Conservation (phyloP, 805 yeast genomes). For the Saturnispora galanensis region DNA sequence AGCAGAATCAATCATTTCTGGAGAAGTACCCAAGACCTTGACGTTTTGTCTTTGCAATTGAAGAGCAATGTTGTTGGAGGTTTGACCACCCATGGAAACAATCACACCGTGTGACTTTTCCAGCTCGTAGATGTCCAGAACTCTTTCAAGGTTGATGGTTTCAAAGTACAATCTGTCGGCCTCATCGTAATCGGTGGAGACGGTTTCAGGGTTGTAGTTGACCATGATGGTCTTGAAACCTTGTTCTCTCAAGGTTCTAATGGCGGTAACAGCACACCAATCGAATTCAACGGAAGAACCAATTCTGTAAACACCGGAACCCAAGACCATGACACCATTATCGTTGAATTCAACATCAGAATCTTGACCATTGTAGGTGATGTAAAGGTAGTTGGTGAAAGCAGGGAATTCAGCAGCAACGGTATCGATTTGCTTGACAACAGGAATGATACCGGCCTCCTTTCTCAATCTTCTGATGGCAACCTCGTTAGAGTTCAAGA, state of each 20-base stretch:
- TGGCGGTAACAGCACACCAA: constrained; percentile 98
- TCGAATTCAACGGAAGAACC: constrained; percentile 98
- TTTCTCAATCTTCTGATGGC: constrained; percentile 84
- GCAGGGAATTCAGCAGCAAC: constrained; percentile 99
- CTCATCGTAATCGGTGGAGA: constrained; percentile 96
- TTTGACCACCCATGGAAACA: constrained; percentile 98
- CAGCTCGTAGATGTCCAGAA: constrained; percentile 86
- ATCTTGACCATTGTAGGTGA: constrained; percentile 86
- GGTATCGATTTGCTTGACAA: constrained; percentile 94
- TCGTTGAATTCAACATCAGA: constrained; percentile 84
- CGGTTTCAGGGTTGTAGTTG: constrained; percentile 97
- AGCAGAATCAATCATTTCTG: constrained; percentile 97
- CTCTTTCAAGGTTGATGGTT: constrained; percentile 88
- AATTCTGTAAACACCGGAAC: constrained; percentile 98
- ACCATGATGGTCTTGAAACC: constrained; percentile 92
- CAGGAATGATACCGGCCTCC: constrained; percentile 79
- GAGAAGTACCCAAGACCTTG: constrained; percentile 92
- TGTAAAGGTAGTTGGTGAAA: constrained; percentile 83
- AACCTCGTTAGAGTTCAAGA: constrained; percentile 81
- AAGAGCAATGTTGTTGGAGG: constrained; percentile 92
- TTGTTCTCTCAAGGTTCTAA: constrained; percentile 79
- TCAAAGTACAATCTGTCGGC: constrained; percentile 95
- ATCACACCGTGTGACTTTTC: constrained; percentile 89
- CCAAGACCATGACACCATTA: constrained; percentile 87
- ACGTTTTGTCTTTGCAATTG: constrained; percentile 89